Base-by-base conservation (phyloP, 2,329 filamentous ascomycete genomes). In the Boeremia lycopersici region DNA sequence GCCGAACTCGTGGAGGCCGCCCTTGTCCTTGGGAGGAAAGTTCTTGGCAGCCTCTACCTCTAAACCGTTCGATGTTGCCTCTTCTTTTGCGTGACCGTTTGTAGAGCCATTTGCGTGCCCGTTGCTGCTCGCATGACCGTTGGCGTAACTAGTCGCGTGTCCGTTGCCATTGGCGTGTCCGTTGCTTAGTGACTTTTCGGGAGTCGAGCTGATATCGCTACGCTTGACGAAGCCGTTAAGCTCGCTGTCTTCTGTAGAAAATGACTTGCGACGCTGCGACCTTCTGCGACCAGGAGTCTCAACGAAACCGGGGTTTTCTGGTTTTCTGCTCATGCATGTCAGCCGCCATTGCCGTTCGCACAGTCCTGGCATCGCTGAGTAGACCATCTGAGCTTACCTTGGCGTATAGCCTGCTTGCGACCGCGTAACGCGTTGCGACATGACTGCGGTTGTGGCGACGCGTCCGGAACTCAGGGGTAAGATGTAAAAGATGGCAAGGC, bases 1-100 rank as follows among this genome's bases (percentile, higher is more conserved):
- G 60, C 93, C 93, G 72, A 98, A 99, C 73, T 99, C 96, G 61
- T 82, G 82, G 59, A 84, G 76, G 41, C 81, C 82, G 48, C 79
- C 80, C 49, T 69, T 61, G 60, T 81, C 77, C 44, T 77, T 71
- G 47, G 64, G 48, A 19, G 64, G 59, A 49, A 66, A 67, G 47
- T 71, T 68, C 56, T 68, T 69, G 48, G 77, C 74, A n/a, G 76
- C 71, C 61, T 75, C 67, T n/a, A 65, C 41, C 38, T 65, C 64
- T 45, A 57, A 57, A 25, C 61, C 56, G 17, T 58, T 31, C 15
- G 7, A 48, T 13, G 53, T 48, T 15, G 44, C 33, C 15, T 61
- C 48, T 30, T 53, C 53, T 41, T 61, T 71, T 26, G 64, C 59
- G 19, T 73, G 59, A n/a, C 72, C 76, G 53, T 76, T 76, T 9